Conservation (phyloP, 2,329 filamentous ascomycete species). For the Periconia sp. region DNA sequence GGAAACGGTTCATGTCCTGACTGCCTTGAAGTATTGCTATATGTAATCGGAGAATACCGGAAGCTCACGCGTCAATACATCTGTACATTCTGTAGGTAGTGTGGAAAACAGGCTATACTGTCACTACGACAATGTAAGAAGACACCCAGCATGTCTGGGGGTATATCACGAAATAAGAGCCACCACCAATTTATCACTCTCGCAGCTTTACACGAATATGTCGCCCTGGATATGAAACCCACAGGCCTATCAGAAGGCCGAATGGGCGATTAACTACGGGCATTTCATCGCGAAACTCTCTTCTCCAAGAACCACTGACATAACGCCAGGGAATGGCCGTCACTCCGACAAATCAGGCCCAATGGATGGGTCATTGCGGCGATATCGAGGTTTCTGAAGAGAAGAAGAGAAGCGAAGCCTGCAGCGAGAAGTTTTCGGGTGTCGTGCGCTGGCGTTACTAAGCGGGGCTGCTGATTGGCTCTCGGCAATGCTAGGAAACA, state of each 20-base stretch:
- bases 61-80: too few species aligned
- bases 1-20: too few species aligned
- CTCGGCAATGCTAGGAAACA: constrained; percentile 26
- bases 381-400: constrained; percentile 45
- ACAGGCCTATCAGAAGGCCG: constrained; percentile 44
- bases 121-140: too few species aligned
- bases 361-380: constrained; percentile 37
- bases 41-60: too few species aligned
- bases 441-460: background rate
- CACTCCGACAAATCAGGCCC: constrained; percentile 40
- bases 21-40: too few species aligned
- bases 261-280: constrained; percentile 59
- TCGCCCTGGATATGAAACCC: constrained; percentile 59
- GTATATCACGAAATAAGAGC: too few species aligned
- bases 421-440: constrained; percentile 38
- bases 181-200: too few species aligned
- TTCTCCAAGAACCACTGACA: constrained; percentile 39
- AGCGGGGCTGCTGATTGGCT: constrained; percentile 33
- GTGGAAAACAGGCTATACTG: too few species aligned
- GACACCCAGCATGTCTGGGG: too few species aligned
- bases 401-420: constrained; percentile 9
- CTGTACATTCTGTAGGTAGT: too few species aligned
- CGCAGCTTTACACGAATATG: constrained; percentile 27
- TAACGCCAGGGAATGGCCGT: constrained; percentile 43
- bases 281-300: constrained; percentile 50